Evolutionary conservation across 805 yeast species (phyloP).

Genomic region (Ogataea sp.): DNA sequence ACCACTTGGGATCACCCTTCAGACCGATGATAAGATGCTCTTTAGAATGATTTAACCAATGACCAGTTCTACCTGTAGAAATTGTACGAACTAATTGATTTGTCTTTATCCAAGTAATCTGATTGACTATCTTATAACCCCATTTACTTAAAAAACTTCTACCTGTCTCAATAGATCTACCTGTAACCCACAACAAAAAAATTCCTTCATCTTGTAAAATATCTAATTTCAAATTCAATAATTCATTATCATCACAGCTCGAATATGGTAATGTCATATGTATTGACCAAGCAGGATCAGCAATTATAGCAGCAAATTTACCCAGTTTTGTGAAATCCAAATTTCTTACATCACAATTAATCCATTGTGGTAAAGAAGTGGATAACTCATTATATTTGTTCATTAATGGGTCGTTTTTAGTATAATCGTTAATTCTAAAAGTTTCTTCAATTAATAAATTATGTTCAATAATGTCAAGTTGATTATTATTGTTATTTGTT

Average conservation of each 20-base stretch:
- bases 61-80: conserved; percentile 94
- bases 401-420: conserved; percentile 40
- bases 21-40: conserved; percentile 84
- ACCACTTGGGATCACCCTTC: conserved; percentile 75
- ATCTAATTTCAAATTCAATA: conserved; percentile 56
- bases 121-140: conserved; percentile 79
- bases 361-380: conserved; percentile 88
- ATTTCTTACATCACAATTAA: conserved; percentile 71
- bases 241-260: conserved; percentile 69
- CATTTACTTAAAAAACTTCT: conserved; percentile 65
- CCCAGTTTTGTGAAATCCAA: conserved; percentile 69
- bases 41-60: conserved; percentile 92
- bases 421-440: conserved; percentile 29
- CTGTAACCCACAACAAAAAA: conserved; percentile 88
- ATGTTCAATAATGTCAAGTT: conserved; percentile 8
- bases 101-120: conserved; percentile 83
- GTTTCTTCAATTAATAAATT: conserved; percentile 13
- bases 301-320: conserved; percentile 67
- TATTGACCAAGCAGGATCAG: conserved; percentile 97
- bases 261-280: conserved; percentile 80
- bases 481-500: conserved; percentile 4
- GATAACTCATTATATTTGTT: too few relatives aligned
- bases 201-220: conserved; percentile 78
- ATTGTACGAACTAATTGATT: conserved; percentile 84
- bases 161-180: conserved; percentile 86